Evolutionary conservation across 495 filamentous ascomycete species (phyloP).

Genomic region (Aspergillus funiculosus): DNA sequence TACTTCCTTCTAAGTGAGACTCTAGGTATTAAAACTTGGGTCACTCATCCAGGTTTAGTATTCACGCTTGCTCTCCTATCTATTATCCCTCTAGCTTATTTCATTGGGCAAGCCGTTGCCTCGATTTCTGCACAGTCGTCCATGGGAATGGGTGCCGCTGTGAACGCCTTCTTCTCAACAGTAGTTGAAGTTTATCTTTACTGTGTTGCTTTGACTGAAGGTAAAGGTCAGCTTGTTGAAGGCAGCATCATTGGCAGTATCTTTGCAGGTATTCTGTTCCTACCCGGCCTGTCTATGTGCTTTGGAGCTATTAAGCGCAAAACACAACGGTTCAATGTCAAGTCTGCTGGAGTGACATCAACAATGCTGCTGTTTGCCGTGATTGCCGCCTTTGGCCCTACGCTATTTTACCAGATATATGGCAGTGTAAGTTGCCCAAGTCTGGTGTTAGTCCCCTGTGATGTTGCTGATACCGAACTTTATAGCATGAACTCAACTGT

Average conservation of each 20-base stretch:
- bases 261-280: conserved; percentile 91
- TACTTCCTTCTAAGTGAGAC: conserved; percentile 67
- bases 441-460: neutral
- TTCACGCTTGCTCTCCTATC: conserved; percentile 82
- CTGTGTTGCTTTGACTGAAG: conserved; percentile 87
- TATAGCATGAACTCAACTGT: conserved; percentile 85
- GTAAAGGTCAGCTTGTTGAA: conserved; percentile 89
- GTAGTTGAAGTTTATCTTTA: conserved; percentile 98
- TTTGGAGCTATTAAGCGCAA: conserved; percentile 97
- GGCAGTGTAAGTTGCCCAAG: conserved; percentile 62
- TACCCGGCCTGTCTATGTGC: conserved; percentile 98
- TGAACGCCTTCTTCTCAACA: conserved; percentile 99
- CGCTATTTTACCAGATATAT: conserved; percentile 98
- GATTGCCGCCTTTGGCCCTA: conserved; percentile 95
- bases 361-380: conserved; percentile 98
- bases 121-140: conserved; percentile 97
- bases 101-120: conserved; percentile 98
- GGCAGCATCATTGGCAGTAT: conserved; percentile 97
- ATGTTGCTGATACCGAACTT: conserved; percentile 26
- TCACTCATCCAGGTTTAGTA: conserved; percentile 77
- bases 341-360: conserved; percentile 92
- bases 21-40: conserved; percentile 60
- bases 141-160: conserved; percentile 98
- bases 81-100: conserved; percentile 96
- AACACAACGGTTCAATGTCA: conserved; percentile 97